A percentile compares a stretch with the other conserved stretches of the same genome.
Conservation (phyloP, 768 basidiomycete genomes). For the Tylopilus balloui region DNA sequence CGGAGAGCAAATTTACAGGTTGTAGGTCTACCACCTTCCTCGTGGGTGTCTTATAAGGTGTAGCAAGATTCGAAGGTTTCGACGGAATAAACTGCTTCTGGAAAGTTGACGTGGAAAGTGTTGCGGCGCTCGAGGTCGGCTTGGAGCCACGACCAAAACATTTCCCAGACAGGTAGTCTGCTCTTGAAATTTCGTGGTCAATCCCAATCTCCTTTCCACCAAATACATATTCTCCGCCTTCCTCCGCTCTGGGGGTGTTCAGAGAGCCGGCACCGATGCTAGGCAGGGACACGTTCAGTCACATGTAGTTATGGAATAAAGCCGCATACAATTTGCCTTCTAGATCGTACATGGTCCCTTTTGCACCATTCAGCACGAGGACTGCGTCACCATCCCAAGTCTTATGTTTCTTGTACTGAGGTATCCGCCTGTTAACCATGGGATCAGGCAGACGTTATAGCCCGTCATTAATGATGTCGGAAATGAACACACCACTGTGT, state of each 20-base stretch:
- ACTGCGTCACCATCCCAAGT: conserved; percentile 86
- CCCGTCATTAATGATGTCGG: not conserved
- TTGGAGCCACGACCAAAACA: conserved; percentile 49
- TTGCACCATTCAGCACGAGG: conserved; percentile 46
- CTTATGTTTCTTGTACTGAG: conserved; percentile 78
- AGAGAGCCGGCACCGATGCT: conserved; percentile 54
- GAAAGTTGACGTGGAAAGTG: conserved; percentile 27
- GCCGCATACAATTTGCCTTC: conserved; percentile 62
- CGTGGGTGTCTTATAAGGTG: conserved; percentile 22
- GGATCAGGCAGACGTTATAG: not conserved
- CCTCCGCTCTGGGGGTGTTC: conserved; percentile 34
- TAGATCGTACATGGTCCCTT: conserved; percentile 51
- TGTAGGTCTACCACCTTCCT: conserved; percentile 37
- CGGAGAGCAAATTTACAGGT: conserved; percentile 36
- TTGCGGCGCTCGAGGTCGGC: conserved; percentile 10
- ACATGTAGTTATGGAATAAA: not conserved
- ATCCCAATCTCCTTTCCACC: conserved; percentile 63
- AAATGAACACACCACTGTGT: conserved; percentile 58
- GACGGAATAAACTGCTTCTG: conserved; percentile 31
- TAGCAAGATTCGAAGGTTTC: conserved; percentile 25
- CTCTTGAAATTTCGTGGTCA: conserved; percentile 50
- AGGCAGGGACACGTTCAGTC: not conserved
- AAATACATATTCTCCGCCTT: conserved; percentile 37
- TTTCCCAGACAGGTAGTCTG: conserved; percentile 58
- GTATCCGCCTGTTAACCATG: conserved; percentile 47